A percentile compares a stretch with the other conserved stretches of the same genome.
Evolutionary conservation across 345 rosid species (phyloP).

Genomic region (Luvunga scandens): DNA sequence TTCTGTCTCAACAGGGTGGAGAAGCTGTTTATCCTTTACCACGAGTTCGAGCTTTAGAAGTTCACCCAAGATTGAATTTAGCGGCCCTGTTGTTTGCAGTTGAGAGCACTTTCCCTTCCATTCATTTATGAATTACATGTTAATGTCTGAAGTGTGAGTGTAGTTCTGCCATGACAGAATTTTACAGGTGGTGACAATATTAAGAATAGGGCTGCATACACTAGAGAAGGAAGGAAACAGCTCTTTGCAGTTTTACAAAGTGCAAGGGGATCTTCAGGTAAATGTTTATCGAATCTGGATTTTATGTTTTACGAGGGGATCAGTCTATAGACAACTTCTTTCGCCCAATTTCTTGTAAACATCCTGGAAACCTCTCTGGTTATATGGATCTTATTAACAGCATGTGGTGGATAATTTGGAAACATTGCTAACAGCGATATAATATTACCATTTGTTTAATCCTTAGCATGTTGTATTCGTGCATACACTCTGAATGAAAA

Average conservation of each 20-base stretch:
- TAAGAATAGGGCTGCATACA: slow-evolving; percentile 76
- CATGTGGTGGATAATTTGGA: background rate
- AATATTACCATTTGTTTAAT: background rate
- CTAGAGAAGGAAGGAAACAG: slow-evolving; percentile 96
- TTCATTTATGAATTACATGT: slow-evolving; percentile 13
- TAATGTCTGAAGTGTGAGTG: slow-evolving; percentile 19
- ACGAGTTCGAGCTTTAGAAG: slow-evolving; percentile 75
- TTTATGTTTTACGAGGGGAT: background rate
- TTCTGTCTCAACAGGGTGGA: slow-evolving; percentile 95
- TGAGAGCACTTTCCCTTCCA: slow-evolving; percentile 31
- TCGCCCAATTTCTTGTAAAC: background rate
- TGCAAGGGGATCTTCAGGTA: slow-evolving; percentile 99
- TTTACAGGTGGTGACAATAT: slow-evolving; percentile 53
- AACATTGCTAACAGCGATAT: background rate
- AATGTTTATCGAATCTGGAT: slow-evolving; percentile 17
- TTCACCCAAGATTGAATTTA: slow-evolving; percentile 87
- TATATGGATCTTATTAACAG: background rate
- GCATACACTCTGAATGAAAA: background rate
- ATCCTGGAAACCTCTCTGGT: background rate
- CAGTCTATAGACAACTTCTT: background rate
- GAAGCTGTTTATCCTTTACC: slow-evolving; percentile 97
- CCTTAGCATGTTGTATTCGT: background rate
- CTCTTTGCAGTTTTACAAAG: slow-evolving; percentile 97
- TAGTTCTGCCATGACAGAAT: slow-evolving; percentile 47
- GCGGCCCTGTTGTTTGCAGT: slow-evolving; percentile 90